These are phyloP conservation scores for Phytophthora aleatoria DNA, from an alignment of 352 stramenopile genomes.

Conservation along the genomic window DNA sequence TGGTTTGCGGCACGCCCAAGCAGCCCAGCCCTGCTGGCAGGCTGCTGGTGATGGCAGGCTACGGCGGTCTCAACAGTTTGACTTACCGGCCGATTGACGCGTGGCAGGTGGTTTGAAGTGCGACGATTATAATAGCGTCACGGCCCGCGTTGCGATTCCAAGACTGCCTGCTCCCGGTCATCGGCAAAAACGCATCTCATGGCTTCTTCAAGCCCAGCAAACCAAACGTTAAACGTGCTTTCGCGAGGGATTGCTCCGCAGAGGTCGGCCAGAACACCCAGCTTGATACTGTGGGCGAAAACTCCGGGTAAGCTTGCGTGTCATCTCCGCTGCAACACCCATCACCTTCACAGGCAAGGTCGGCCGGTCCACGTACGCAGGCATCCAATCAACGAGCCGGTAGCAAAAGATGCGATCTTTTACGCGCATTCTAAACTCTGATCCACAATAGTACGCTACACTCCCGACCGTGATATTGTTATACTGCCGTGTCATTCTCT, in stretches of 20 bases:
- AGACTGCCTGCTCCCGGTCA: slow-evolving; percentile 17
- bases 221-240: slow-evolving; percentile 21
- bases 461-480: neutral
- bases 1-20: slow-evolving; percentile 8
- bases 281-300: slow-evolving; percentile 9
- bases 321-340: slow-evolving; percentile 25
- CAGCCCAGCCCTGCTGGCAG: neutral
- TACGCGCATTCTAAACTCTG: neutral
- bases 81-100: slow-evolving; percentile 3
- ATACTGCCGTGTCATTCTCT: neutral
- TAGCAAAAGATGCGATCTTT: slow-evolving; percentile 9
- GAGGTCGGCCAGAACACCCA: slow-evolving; percentile 4
- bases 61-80: slow-evolving; percentile 7
- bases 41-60: slow-evolving; percentile 1
- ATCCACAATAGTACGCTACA: slow-evolving; percentile 5
- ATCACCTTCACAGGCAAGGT: slow-evolving; percentile 20
- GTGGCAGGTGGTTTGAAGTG: slow-evolving; percentile 14
- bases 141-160: slow-evolving; percentile 32
- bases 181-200: slow-evolving; percentile 37
- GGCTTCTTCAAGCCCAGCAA: slow-evolving; percentile 18
- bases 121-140: neutral
- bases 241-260: slow-evolving; percentile 10
- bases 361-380: slow-evolving; percentile 27
- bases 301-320: slow-evolving; percentile 23
- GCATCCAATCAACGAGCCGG: slow-evolving; percentile 26